phyloP scores from a whole-genome alignment of 2,329 filamentous ascomycete genomes.

The Coniosporium uncinatum region DNA sequence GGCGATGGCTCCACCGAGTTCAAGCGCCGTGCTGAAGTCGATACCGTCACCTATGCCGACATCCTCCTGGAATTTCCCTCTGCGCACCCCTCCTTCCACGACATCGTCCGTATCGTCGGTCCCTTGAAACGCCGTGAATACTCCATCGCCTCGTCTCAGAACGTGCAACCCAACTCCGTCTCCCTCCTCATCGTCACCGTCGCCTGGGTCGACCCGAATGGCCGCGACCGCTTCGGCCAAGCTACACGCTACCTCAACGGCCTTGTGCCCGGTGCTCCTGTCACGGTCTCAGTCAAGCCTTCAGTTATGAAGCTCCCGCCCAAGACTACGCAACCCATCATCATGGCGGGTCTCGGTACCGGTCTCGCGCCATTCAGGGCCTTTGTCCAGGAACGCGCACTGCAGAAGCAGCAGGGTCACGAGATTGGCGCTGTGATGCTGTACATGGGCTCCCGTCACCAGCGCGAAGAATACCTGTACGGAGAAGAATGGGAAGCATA shows the following conservation, averaged over 20 bases:
- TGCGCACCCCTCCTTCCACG: slow-evolving; percentile 82
- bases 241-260: slow-evolving; percentile 84
- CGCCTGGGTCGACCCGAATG: slow-evolving; percentile 85
- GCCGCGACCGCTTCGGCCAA: slow-evolving; percentile 87
- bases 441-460: slow-evolving; percentile 93
- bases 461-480: slow-evolving; percentile 90
- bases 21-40: slow-evolving; percentile 86
- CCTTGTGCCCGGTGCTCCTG: slow-evolving; percentile 67
- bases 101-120: slow-evolving; percentile 80
- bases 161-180: slow-evolving; percentile 85
- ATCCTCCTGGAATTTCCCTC: slow-evolving; percentile 86
- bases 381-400: slow-evolving; percentile 91
- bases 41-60: slow-evolving; percentile 88
- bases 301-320: slow-evolving; percentile 99
- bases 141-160: slow-evolving; percentile 97
- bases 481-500: slow-evolving; percentile 90
- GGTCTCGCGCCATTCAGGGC: slow-evolving; percentile 95
- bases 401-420: slow-evolving; percentile 73
- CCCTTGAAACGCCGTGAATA: slow-evolving; percentile 97
- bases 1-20: slow-evolving; percentile 83
- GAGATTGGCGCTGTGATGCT: slow-evolving; percentile 82
- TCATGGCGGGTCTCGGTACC: slow-evolving; percentile 95
- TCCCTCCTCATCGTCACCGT: slow-evolving; percentile 97
- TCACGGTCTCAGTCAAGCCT: slow-evolving; percentile 94
- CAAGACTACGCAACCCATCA: slow-evolving; percentile 87